Evolutionary conservation across 2,329 filamentous ascomycete species (phyloP).

Genomic region (Alternaria ventricosa): DNA sequence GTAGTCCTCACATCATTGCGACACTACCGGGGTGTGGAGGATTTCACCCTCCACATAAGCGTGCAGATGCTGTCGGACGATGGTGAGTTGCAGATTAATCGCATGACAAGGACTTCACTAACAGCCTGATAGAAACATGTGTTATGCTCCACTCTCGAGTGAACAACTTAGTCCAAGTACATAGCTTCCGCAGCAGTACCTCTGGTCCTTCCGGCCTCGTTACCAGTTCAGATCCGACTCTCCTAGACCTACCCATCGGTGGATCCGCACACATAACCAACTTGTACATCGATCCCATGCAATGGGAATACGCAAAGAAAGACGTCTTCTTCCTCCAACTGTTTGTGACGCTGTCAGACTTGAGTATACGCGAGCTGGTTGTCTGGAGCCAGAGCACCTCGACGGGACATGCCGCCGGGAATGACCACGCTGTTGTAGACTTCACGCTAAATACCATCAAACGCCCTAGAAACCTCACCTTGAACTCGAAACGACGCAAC

Average conservation of each 20-base stretch:
- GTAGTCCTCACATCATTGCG: conserved; percentile 55
- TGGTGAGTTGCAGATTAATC: conserved; percentile 27
- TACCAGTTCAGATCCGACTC: conserved; percentile 35
- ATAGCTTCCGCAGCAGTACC: conserved; percentile 28
- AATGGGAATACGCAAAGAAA: conserved; percentile 25
- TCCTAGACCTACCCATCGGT: conserved; percentile 23
- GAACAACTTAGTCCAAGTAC: conserved; percentile 39
- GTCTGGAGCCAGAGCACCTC: conserved; percentile 14
- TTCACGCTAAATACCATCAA: conserved; percentile 25
- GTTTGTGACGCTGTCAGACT: conserved; percentile 26
- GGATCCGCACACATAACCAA: conserved; percentile 14
- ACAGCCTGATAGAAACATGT: conserved; percentile 29
- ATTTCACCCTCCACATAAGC: conserved; percentile 56
- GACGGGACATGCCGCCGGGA: neutral
- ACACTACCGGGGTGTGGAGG: conserved; percentile 62
- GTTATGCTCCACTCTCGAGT: conserved; percentile 44
- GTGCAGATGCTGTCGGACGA: conserved; percentile 36
- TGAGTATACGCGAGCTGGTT: conserved; percentile 36
- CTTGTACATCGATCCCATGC: conserved; percentile 28
- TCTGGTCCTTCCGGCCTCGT: conserved; percentile 11
- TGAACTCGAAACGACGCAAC: conserved; percentile 6
- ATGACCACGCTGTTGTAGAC: conserved; percentile 15
- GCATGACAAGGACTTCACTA: neutral
- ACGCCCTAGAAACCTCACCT: conserved; percentile 1
- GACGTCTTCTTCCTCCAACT: conserved; percentile 37